A percentile compares a stretch with the other conserved stretches of the same genome.
phyloP scores from a whole-genome alignment of 306 rosid genomes.

The Pyrus communis region DNA sequence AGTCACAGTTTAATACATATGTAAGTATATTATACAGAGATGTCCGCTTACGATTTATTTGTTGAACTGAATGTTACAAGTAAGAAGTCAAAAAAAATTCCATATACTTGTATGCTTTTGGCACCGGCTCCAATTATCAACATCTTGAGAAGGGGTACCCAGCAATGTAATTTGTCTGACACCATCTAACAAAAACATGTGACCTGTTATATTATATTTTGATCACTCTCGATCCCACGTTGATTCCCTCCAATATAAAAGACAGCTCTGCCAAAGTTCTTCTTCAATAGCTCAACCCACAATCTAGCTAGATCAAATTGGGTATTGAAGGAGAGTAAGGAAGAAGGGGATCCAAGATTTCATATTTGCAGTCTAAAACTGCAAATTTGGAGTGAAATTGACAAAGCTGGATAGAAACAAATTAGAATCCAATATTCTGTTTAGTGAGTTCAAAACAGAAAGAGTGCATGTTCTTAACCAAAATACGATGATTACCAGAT shows the following conservation, averaged over 20 bases:
- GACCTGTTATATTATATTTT: too few species aligned
- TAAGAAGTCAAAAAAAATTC: too few species aligned
- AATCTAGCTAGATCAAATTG: not conserved
- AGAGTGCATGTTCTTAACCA: not conserved
- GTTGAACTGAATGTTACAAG: not conserved
- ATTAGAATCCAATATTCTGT: not conserved
- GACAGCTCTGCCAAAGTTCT: too few species aligned
- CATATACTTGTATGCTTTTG: too few species aligned
- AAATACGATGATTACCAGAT: not conserved
- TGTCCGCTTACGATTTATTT: too few species aligned
- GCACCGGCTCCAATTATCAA: not conserved
- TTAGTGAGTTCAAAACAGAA: not conserved
- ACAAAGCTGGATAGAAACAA: not conserved
- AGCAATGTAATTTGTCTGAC: too few species aligned
- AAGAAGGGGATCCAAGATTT: not conserved
- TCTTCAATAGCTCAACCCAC: not conserved
- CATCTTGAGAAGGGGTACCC: too few species aligned
- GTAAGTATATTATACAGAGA: too few species aligned
- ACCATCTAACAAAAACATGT: too few species aligned
- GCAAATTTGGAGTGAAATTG: not conserved
- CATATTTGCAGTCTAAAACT: not conserved
- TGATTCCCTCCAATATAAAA: too few species aligned
- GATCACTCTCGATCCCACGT: not conserved
- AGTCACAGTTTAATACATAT: too few species aligned
- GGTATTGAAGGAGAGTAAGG: not conserved